Conservation (phyloP, 768 basidiomycete genomes). For the Suillus spraguei region DNA sequence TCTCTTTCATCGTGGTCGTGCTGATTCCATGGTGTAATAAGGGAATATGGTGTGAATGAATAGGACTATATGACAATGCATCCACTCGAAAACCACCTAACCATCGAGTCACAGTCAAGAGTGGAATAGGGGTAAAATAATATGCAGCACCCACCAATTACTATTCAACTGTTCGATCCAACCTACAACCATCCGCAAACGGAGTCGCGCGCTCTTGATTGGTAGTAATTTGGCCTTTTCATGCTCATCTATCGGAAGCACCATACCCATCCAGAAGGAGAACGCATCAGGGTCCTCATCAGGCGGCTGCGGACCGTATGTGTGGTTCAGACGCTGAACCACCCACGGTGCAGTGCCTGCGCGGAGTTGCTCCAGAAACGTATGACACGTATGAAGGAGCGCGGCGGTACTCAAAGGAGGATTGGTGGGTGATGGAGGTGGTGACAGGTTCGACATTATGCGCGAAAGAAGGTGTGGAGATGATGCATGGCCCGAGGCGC, state of each 20-base stretch:
- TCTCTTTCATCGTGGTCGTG: background rate
- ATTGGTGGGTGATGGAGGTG: conserved; percentile 12
- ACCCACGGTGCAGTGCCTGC: conserved; percentile 91
- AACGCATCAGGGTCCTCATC: conserved; percentile 64
- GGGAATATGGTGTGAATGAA: background rate
- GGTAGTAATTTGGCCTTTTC: conserved; percentile 88
- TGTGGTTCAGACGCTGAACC: conserved; percentile 79
- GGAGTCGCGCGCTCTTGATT: conserved; percentile 73
- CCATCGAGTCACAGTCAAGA: conserved; percentile 23
- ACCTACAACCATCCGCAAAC: conserved; percentile 84
- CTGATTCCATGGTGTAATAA: background rate
- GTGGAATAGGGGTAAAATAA: conserved; percentile 18
- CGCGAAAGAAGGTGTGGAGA: conserved; percentile 22
- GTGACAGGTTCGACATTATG: conserved; percentile 17
- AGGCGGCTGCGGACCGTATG: conserved; percentile 75
- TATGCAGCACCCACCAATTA: conserved; percentile 46
- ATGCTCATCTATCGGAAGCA: conserved; percentile 89
- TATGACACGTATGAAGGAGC: conserved; percentile 56
- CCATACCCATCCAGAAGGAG: conserved; percentile 88
- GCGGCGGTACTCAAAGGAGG: conserved; percentile 22
- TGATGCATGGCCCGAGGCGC: conserved; percentile 5
- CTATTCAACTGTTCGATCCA: conserved; percentile 87
- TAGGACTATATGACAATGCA: conserved; percentile 53
- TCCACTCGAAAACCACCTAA: conserved; percentile 78
- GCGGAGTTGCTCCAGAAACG: conserved; percentile 62